Evolutionary conservation across 805 yeast genomes (phyloP).

Genomic region (Lachancea waltii): DNA sequence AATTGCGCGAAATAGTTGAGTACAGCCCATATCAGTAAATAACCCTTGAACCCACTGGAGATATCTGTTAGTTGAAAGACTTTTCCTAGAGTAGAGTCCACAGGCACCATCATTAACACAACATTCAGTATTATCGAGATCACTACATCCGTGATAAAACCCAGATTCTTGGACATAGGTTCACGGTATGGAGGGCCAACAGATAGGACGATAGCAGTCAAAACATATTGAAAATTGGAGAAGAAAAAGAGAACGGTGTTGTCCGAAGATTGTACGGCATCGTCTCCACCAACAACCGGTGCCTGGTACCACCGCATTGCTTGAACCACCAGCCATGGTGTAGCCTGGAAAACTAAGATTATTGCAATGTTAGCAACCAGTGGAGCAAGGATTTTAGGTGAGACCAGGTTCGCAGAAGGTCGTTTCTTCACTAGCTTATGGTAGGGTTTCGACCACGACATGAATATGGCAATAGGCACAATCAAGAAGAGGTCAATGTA

Average conservation of each 20-base stretch:
- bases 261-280: slow-evolving; percentile 78
- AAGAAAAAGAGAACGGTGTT: slow-evolving; percentile 78
- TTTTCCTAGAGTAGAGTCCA: slow-evolving; percentile 50
- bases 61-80: slow-evolving; percentile 72
- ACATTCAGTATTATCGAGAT: slow-evolving; percentile 46
- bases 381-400: slow-evolving; percentile 81
- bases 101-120: slow-evolving; percentile 47
- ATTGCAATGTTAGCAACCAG: slow-evolving; percentile 70
- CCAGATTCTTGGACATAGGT: slow-evolving; percentile 57
- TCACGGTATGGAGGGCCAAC: slow-evolving; percentile 92
- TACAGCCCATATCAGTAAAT: slow-evolving; percentile 42
- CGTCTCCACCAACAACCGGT: slow-evolving; percentile 78
- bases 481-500: slow-evolving; percentile 89
- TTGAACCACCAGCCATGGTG: slow-evolving; percentile 58
- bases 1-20: slow-evolving; percentile 41
- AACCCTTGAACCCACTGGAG: slow-evolving; percentile 42
- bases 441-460: slow-evolving; percentile 95
- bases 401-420: slow-evolving; percentile 90
- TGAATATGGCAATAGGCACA: slow-evolving; percentile 89
- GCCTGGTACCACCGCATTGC: slow-evolving; percentile 65
- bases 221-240: slow-evolving; percentile 83
- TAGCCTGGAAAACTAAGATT: slow-evolving; percentile 56
- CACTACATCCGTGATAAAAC: slow-evolving; percentile 60
- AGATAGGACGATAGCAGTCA: slow-evolving; percentile 76
- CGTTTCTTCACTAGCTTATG: slow-evolving; percentile 54